Percentiles rank a stretch among this genome's conserved stretches.
These are phyloP conservation scores for Diaporthe helianthi DNA, from an alignment of 2,329 filamentous ascomycete genomes.

Conservation along the genomic window DNA sequence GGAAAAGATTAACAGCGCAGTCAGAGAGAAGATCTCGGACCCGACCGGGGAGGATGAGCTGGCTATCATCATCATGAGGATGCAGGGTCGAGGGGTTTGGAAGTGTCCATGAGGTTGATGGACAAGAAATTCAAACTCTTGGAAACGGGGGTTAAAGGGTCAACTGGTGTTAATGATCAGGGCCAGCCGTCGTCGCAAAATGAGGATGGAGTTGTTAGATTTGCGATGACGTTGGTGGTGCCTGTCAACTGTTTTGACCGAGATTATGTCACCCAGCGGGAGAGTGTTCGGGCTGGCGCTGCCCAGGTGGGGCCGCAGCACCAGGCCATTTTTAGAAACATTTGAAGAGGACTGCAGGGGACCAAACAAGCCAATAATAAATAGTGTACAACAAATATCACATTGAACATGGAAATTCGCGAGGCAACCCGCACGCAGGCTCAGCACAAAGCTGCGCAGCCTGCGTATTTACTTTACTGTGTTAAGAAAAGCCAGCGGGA, in stretches of 20 bases:
- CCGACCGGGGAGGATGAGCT: conserved; percentile 65
- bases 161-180: background rate
- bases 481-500: too few relatives aligned
- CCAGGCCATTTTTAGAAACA: conserved; percentile 20
- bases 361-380: too few relatives aligned
- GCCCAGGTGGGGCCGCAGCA: too few relatives aligned
- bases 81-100: conserved; percentile 12
- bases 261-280: conserved; percentile 29
- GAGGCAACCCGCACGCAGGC: background rate
- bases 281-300: background rate
- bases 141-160: background rate
- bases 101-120: conserved; percentile 27
- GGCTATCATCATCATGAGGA: conserved; percentile 36
- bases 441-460: background rate
- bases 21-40: conserved; percentile 78
- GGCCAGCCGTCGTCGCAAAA: conserved; percentile 8
- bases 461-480: background rate
- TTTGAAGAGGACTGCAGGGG: background rate
- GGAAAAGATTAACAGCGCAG: conserved; percentile 77
- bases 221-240: conserved; percentile 30
- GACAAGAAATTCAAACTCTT: conserved; percentile 4
- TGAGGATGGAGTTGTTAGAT: conserved; percentile 32
- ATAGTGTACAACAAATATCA: too few relatives aligned
- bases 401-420: background rate
- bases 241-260: conserved; percentile 20